Evolutionary conservation across 2,329 filamentous ascomycete genomes (phyloP).

Genomic region (Pseudogymnoascus pannorum): DNA sequence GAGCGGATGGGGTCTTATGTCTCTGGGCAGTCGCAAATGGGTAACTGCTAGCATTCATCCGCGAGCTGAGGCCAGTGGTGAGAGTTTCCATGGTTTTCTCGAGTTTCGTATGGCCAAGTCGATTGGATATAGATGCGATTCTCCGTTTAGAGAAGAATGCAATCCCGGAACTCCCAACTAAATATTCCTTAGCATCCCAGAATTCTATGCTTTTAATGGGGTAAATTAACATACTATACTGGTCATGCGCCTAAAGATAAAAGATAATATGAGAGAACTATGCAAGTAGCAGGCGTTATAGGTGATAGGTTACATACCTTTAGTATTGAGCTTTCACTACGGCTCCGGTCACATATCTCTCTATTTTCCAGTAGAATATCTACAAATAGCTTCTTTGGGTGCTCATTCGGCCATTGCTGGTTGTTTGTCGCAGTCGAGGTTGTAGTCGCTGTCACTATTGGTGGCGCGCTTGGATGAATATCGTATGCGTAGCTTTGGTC

Average conservation of each 20-base stretch:
- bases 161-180: conserved; percentile 22
- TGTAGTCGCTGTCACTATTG: background rate
- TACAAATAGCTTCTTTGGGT: conserved; percentile 16
- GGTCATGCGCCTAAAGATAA: conserved; percentile 9
- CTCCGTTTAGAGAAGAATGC: conserved; percentile 32
- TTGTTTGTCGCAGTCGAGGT: background rate
- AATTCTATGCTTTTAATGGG: background rate
- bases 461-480: background rate
- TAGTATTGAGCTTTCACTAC: conserved; percentile 17
- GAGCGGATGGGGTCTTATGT: background rate
- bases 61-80: conserved; percentile 7
- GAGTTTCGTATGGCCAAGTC: conserved; percentile 22
- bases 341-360: conserved; percentile 13
- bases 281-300: background rate
- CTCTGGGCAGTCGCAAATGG: background rate
- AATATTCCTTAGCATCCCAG: conserved; percentile 14
- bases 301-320: conserved; percentile 19
- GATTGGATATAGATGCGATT: conserved; percentile 23
- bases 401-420: background rate
- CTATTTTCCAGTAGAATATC: conserved; percentile 19
- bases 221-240: conserved; percentile 10
- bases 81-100: conserved; percentile 21
- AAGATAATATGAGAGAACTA: background rate
- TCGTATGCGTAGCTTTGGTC: no score
- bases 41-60: conserved; percentile 1